A percentile compares a stretch with the other conserved stretches of the same genome.
These are phyloP conservation scores for Coemansia sp. DNA, from an alignment of 192 early-diverging fungal species.

Conservation along the genomic window DNA sequence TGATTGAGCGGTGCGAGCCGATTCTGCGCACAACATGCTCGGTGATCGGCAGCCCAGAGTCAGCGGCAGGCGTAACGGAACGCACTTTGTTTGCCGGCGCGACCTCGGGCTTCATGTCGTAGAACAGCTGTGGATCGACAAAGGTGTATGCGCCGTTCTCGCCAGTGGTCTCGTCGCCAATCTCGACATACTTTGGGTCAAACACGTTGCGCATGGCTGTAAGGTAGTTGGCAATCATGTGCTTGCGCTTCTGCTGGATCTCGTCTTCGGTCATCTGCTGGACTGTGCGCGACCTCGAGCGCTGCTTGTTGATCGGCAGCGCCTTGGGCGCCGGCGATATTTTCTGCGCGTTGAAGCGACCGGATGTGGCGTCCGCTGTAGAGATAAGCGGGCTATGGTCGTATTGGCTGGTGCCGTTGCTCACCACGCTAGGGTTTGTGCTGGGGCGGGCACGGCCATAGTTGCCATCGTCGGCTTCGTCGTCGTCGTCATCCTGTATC, in stretches of 20 bases:
- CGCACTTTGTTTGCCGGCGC: conserved; percentile 25
- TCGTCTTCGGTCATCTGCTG: conserved; percentile 31
- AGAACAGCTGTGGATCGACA: conserved; percentile 76
- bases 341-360: neutral
- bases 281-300: conserved; percentile 31
- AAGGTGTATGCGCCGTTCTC: conserved; percentile 63
- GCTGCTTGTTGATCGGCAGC: conserved; percentile 14
- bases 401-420: conserved; percentile 38
- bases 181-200: conserved; percentile 60
- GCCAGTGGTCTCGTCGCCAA: conserved; percentile 53
- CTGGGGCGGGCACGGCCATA: conserved; percentile 17
- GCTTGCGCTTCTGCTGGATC: conserved; percentile 21
- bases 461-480: conserved; percentile 21
- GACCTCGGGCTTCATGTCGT: conserved; percentile 61
- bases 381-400: conserved; percentile 47
- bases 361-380: conserved; percentile 19
- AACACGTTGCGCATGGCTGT: conserved; percentile 62
- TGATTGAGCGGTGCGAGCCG: conserved; percentile 42
- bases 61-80: conserved; percentile 6
- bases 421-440: conserved; percentile 27
- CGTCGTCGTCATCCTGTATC: conserved; percentile 36
- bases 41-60: neutral
- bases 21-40: conserved; percentile 20
- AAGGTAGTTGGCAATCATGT: conserved; percentile 56
- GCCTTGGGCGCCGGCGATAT: neutral